Base-by-base conservation (phyloP, 1,284 basidiomycete genomes). In the Coniferiporia weirii region DNA sequence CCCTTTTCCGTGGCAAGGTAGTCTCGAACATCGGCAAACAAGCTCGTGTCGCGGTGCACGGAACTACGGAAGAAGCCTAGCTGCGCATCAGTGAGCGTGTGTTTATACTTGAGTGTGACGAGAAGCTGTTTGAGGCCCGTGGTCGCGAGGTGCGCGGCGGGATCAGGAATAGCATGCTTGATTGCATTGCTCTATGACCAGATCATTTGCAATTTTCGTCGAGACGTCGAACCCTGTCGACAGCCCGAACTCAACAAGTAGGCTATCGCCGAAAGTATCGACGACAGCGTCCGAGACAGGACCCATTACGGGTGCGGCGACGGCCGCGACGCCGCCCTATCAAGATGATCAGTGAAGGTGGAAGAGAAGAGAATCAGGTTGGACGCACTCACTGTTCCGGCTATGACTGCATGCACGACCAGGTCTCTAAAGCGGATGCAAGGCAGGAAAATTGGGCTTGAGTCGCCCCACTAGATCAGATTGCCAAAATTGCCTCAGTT, bases 351-450 rank as follows among this genome's bases (percentile, higher is more conserved):
- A 19, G 52, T 27, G 22, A 53, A 6, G 44, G 46, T 27, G 56
- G 35, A 27, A 48, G 17, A 38, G 19, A 59, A 32, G 36, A 49
- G 43, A 34, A 34, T 15, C 7, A 52, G 20, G 56, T 36, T 52
- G 45, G 34, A 52, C 27, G 20, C 36, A 67, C 78, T 68, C 67
- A 84, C 83, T 40, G 83, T 85, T 46, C 79, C 83, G 46, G 75
- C 80, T 36, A 85, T 77, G 43, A 84, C 79, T 3, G 78, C 80
- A 65, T 85, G 83, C 32, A 85, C 78, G 27, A 75, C 82, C 22
- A 86, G 71, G 69, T 85, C 83, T 47, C 83, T 72, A 68, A 86
- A 84, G 13, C 84, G 77, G 52, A 86, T 80, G 70, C 83, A 85
- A 34, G 83, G 84, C n/a, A 85, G 73, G 35, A 83, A 72, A 3